Evolutionary conservation across 1,284 basidiomycete species (phyloP), one percentile per base, ranked within the genome.

Genomic region (Singerocomus inundabilis): DNA sequence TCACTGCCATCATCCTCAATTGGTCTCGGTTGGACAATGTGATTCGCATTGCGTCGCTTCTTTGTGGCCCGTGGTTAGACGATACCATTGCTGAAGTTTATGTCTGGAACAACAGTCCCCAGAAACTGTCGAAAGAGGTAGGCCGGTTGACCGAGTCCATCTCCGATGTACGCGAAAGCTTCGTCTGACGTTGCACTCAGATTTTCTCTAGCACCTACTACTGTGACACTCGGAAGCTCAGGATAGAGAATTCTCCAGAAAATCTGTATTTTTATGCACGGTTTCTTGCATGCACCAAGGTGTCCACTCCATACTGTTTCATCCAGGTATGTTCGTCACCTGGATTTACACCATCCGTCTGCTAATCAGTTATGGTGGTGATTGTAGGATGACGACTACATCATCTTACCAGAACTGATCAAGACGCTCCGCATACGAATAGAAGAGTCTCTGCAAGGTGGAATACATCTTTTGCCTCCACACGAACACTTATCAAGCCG

Each of bases 181-280:
- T 25, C 21, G 9, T 21, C 18, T 38, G 34, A 51, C 18, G n/a
- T 6, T 15, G 21, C 6, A 45, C 37, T 16, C 53, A 83, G 80
- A 74, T 76, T 48, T 78, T 86, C 58, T 62, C 65, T 31, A 59
- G 54, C 24, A 68, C 71, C n/a, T n/a, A n/a, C n/a, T 60, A 67
- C 13, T 85, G 82, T 56, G 66, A 76, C 8, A 46, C 61, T 25
- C 57, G 62, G 16, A 78, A 73, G 55, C 67, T 86, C 32, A 69
- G 58, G 41, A 78, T 85, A 35, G 63, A 78, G 58, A 86, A 85
- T 57, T 84, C 83, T 4, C 72, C 75, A 0, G 57, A 68, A 30
- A 86, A 86, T 58, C 24, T 77, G 12, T 82, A 80, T 56, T 86
- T 88, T 57, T 75, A 82, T 62, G 82, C 82, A n/a, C 75, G 84